Evolutionary conservation across 345 rosid genomes (phyloP), one percentile per base, ranked within the genome.

Genomic region (Punica granatum): DNA sequence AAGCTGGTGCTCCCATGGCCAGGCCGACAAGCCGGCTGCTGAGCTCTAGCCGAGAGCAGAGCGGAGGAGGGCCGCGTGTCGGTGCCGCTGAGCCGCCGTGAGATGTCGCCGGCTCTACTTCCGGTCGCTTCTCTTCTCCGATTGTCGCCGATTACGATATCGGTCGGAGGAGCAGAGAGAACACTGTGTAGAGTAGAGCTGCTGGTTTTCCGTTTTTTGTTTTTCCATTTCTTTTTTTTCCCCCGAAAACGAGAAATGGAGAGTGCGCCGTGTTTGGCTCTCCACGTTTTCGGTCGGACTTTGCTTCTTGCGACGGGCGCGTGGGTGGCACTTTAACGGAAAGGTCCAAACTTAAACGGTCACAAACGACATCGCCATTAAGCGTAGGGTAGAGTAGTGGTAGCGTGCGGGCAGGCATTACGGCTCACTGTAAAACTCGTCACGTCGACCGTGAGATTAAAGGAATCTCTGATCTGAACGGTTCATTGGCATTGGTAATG

Each of bases 1-100:
- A 76, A 72, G 76, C 34, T 30, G 23, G 66, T 72, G 71, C 74
- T 73, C 77, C 82, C 94, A 83, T 86, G 64, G 67, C 68, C 58
- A 75, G 72, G 83, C 63, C 33, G 59, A 75, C 36, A 67, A 67
- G 72, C 70, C 35, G 42, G 41, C 4, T 9, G 61, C 25, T 30
- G 61, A 56, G 61, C 33, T 11, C 34, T 33, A 28, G 61, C 41
- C 5, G 34, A 1, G 1, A 56, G 34, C 61, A 13, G 34, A 33
- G 5, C 61, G 7, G 61, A 25, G 59, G 7, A 9, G 13, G 18
- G 33, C 61, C 61, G 34, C 6, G 25, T 1, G 34, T 14, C 61
- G 19, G 34, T 30, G 34, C 61, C 1, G 6, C 19, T 56, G 61
- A 56, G 61, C 61, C 34, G 34, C 61, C 33, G 18, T 10, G 13